Base-by-base conservation (phyloP, 2,329 filamentous ascomycete genomes). In the Berkeleyomyces basicola region DNA sequence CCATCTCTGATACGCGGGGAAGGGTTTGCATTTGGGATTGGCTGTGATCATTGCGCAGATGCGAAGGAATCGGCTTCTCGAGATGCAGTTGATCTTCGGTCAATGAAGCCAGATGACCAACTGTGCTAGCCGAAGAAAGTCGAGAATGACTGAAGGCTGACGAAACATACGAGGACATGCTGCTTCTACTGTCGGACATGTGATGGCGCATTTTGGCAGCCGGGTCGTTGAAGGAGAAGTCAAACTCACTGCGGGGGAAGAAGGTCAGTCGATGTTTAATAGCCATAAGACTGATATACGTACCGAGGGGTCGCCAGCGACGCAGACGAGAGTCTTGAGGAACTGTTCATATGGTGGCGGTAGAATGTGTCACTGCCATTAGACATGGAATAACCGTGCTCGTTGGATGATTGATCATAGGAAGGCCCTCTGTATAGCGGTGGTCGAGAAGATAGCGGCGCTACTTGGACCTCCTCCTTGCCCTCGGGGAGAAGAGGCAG, bases 71-170 rank as follows among this genome's bases (percentile, higher is more conserved):
- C 9, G 63, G 59, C 47, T 64, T 64, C 31, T 64, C 63, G 10
- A 64, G 55, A 39, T 64, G 59, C 9, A 64, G 63, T 23, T 64
- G 63, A 40, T 64, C 63, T 47, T 64, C 63, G 37, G 63, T 59
- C 59, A 64, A 61, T 7, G 63, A 62, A 37, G 63, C 63, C 10
- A 64, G 60, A 33, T 64, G 75, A 59, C 76, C 75, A 31, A 78
- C 72, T 0, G 78, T 81, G 1, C 80, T 81, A 51, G 77, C 72
- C 0, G 79, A 82, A 1, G 80, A 81, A 59, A 80, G 74, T 44
- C 79, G 74, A 1, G 80, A 82, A 67, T 82, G 78, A 0, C 60
- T 62, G 36, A 65, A 65, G 0, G 72, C 74, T 2, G 78, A 76
- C 2, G 77, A 77, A 16, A 74, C 74, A 67, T 76, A 77, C 1